These are phyloP conservation scores for Hordeum pubiflorum DNA, from an alignment of 202 grass and related monocot species.

Conservation along the genomic window DNA sequence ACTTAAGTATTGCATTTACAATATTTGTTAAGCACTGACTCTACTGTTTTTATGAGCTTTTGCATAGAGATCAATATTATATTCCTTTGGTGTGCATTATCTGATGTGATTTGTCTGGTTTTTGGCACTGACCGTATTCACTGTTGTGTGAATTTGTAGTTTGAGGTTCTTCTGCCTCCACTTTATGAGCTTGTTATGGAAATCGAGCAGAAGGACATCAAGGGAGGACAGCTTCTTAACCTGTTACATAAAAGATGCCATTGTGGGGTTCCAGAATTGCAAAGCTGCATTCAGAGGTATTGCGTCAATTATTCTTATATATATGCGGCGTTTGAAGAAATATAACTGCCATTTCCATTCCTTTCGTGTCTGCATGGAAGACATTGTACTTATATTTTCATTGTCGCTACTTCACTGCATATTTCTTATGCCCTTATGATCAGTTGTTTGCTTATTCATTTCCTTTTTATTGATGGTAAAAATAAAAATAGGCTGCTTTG, in stretches of 20 bases:
- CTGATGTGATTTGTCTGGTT: neutral
- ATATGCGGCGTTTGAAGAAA: slow-evolving; percentile 2
- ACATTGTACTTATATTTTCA: neutral
- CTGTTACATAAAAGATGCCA: slow-evolving; percentile 87
- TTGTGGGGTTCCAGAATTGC: slow-evolving; percentile 93
- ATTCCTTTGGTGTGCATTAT: neutral
- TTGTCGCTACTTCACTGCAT: neutral
- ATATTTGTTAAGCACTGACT: neutral
- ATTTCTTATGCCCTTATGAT: neutral
- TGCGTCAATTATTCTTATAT: slow-evolving; percentile 12
- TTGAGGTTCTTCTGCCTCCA: slow-evolving; percentile 80
- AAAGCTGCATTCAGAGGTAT: slow-evolving; percentile 94
- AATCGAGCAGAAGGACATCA: slow-evolving; percentile 83
- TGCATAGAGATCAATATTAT: neutral
- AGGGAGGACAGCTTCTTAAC: slow-evolving; percentile 86
- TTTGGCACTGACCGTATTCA: slow-evolving; percentile 2
- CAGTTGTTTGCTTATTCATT: neutral
- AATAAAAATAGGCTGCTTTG: slow-evolving; percentile 76
- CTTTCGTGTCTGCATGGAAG: neutral
- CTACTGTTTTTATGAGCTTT: neutral
- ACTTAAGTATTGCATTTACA: neutral
- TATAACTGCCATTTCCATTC: neutral
- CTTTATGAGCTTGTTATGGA: slow-evolving; percentile 67
- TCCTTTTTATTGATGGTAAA: slow-evolving; percentile 31
- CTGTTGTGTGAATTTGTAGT: slow-evolving; percentile 40